These are phyloP conservation scores for Paecilomyces dactylethromorphus DNA, from an alignment of 2,329 filamentous ascomycete species.

Conservation along the genomic window DNA sequence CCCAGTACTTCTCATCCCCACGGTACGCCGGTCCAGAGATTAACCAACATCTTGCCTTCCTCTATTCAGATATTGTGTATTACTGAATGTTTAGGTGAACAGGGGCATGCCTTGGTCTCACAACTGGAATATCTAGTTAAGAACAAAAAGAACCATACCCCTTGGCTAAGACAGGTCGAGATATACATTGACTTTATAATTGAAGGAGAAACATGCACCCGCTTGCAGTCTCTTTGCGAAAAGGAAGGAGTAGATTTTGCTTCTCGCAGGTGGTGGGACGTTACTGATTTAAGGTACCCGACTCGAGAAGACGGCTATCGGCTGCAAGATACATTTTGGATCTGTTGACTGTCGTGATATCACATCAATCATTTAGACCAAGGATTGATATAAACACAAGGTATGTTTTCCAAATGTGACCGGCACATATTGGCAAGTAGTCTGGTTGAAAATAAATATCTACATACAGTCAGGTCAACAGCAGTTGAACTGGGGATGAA, in stretches of 20 bases:
- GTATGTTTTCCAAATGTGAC: background rate
- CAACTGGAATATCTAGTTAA: background rate
- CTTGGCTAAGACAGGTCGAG: background rate
- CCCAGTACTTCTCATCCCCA: background rate
- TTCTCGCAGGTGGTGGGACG: background rate
- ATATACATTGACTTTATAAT: background rate
- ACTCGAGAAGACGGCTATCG: background rate
- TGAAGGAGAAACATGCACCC: background rate
- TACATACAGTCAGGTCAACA: too few species aligned
- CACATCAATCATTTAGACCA: background rate
- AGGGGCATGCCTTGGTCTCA: background rate
- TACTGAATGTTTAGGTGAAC: background rate
- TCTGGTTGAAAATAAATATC: too few species aligned
- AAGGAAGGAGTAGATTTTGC: background rate
- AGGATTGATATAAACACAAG: background rate
- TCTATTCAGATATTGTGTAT: background rate
- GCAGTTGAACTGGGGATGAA: too few species aligned
- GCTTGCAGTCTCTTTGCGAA: background rate
- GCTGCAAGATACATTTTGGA: background rate
- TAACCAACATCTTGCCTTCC: background rate
- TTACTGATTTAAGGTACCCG: background rate
- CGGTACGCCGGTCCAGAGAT: background rate
- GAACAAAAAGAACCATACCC: background rate
- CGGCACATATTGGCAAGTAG: too few species aligned
- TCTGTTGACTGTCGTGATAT: background rate